phyloP scores from a whole-genome alignment of 352 stramenopile species.

The Phytophthora agathidicida region DNA sequence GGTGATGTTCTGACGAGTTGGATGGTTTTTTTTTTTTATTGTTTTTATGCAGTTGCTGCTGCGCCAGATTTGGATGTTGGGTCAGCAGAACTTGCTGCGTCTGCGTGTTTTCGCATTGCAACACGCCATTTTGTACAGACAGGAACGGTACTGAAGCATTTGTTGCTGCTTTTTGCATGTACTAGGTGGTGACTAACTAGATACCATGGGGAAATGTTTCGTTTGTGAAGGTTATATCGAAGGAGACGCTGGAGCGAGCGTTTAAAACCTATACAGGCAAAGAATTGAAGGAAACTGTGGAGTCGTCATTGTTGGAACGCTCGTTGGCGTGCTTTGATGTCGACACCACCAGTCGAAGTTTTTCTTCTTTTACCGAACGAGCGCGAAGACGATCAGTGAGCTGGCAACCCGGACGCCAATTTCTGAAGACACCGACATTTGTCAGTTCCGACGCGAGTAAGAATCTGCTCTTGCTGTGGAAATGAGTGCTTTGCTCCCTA shows the following conservation, averaged over 20 bases:
- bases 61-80: slow-evolving; percentile 23
- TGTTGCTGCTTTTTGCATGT: not conserved
- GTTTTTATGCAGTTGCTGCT: slow-evolving; percentile 29
- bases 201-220: not conserved
- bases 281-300: slow-evolving; percentile 9
- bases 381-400: not conserved
- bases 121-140: slow-evolving; percentile 31
- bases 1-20: not conserved
- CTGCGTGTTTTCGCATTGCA: slow-evolving; percentile 43
- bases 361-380: not conserved
- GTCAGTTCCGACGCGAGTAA: slow-evolving; percentile 26
- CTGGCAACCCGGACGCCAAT: slow-evolving; percentile 43
- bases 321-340: slow-evolving; percentile 6
- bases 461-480: not conserved
- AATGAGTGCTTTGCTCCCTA: not conserved
- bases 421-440: slow-evolving; percentile 31
- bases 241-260: slow-evolving; percentile 16
- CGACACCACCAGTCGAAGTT: not conserved
- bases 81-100: slow-evolving; percentile 13
- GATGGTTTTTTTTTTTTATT: not conserved
- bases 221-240: slow-evolving; percentile 28
- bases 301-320: slow-evolving; percentile 13
- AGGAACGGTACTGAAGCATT: slow-evolving; percentile 24
- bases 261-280: slow-evolving; percentile 44
- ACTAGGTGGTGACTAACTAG: not conserved